Percentiles rank a stretch among this genome's conserved stretches.
Evolutionary conservation across 2,329 filamentous ascomycete species (phyloP).

Genomic region (Exophiala alcalophila): DNA sequence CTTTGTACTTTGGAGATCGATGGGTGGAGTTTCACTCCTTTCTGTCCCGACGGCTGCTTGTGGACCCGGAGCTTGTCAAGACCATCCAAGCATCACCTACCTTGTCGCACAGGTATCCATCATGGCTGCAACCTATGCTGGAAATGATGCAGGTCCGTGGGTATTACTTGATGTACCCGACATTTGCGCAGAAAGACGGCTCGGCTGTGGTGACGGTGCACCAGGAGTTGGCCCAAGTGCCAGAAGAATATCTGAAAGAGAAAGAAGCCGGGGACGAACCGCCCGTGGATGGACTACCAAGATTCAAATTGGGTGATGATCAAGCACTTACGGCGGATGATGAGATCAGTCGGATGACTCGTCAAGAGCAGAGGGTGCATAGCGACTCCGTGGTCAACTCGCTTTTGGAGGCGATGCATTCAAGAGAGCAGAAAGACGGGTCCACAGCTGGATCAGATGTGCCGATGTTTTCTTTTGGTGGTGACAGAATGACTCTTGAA

Average conservation of each 20-base stretch:
- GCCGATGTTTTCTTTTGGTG: conserved; percentile 18
- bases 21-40: conserved; percentile 86
- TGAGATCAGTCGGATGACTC: conserved; percentile 20
- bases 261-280: not conserved
- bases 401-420: conserved; percentile 11
- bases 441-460: conserved; percentile 1
- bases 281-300: not conserved
- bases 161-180: conserved; percentile 78
- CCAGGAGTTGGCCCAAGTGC: conserved; percentile 67
- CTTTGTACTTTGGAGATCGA: conserved; percentile 76
- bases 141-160: conserved; percentile 73
- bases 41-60: conserved; percentile 60
- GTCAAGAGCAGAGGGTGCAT: conserved; percentile 11
- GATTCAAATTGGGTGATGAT: conserved; percentile 1
- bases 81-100: conserved; percentile 12
- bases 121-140: conserved; percentile 75
- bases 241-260: conserved; percentile 58
- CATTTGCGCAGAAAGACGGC: conserved; percentile 47
- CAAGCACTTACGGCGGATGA: conserved; percentile 22
- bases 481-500: conserved; percentile 10
- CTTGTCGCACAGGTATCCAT: conserved; percentile 68
- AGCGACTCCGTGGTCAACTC: conserved; percentile 12
- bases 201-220: conserved; percentile 69
- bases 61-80: conserved; percentile 22
- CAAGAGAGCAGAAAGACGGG: not conserved